A percentile compares a stretch with the other conserved stretches of the same genome.
These are phyloP conservation scores for Phytopythium aichiense DNA, from an alignment of 352 stramenopile genomes.

Conservation along the genomic window DNA sequence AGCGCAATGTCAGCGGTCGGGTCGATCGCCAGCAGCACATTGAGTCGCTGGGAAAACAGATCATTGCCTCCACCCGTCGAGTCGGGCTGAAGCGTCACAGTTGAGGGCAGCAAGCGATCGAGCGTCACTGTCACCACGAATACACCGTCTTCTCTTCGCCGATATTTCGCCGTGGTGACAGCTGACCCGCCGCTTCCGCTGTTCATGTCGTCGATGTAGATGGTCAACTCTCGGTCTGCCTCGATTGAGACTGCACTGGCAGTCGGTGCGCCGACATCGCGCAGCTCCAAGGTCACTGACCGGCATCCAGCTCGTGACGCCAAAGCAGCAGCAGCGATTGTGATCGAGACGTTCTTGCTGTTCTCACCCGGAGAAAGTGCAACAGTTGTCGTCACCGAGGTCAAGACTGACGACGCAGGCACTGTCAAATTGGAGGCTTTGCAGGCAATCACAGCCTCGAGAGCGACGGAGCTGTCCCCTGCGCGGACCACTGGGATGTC, in stretches of 20 bases:
- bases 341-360: conserved; percentile 18
- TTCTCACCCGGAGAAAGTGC: conserved; percentile 19
- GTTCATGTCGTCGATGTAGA: conserved; percentile 60
- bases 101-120: conserved; percentile 31
- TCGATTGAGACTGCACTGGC: conserved; percentile 24
- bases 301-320: conserved; percentile 29
- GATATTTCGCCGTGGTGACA: conserved; percentile 20
- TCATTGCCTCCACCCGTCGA: conserved; percentile 6
- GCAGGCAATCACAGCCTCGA: conserved; percentile 23
- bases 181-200: conserved; percentile 13
- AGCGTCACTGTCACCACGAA: conserved; percentile 18
- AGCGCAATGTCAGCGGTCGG: conserved; percentile 13
- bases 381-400: conserved; percentile 12
- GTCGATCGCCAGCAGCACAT: conserved; percentile 50
- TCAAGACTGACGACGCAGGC: conserved; percentile 6
- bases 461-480: conserved; percentile 11
- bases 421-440: conserved; percentile 30
- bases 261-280: conserved; percentile 12
- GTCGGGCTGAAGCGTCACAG: conserved; percentile 23
- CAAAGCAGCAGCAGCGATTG: conserved; percentile 18
- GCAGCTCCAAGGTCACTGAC: conserved; percentile 28
- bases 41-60: conserved; percentile 29
- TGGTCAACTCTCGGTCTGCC: conserved; percentile 22
- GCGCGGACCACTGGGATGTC: conserved; percentile 30
- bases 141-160: conserved; percentile 10